These are phyloP conservation scores for Polysphondylium violaceum DNA, from an alignment of 78 protist species.

Conservation along the genomic window DNA sequence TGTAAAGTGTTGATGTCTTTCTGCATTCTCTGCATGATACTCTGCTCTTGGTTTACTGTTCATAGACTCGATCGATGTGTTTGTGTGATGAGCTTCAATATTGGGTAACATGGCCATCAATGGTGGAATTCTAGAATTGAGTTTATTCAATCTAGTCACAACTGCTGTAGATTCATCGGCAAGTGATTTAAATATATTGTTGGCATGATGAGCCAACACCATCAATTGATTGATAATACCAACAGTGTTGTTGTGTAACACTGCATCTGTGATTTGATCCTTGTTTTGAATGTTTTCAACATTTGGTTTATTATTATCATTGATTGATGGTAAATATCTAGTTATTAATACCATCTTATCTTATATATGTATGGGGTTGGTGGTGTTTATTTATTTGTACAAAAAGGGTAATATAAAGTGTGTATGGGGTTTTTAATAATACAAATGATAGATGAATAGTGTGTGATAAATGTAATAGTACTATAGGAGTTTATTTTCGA, in stretches of 20 bases:
- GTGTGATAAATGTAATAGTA: too few relatives aligned
- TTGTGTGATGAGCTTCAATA: slow-evolving; percentile 30
- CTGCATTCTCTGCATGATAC: slow-evolving; percentile 60
- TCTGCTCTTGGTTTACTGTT: slow-evolving; percentile 69
- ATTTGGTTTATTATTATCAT: slow-evolving; percentile 37
- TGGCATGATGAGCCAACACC: slow-evolving; percentile 49
- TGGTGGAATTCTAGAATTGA: slow-evolving; percentile 37
- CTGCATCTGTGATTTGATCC: slow-evolving; percentile 65
- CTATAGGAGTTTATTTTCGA: too few relatives aligned
- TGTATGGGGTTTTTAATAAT: too few relatives aligned
- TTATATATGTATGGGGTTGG: too few relatives aligned
- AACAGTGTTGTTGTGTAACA: slow-evolving; percentile 48
- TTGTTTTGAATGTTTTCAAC: slow-evolving; percentile 7
- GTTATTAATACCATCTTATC: slow-evolving; percentile 61
- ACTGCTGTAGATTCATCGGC: slow-evolving; percentile 23
- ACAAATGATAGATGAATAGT: too few relatives aligned
- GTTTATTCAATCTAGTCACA: slow-evolving; percentile 7
- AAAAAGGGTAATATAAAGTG: too few relatives aligned
- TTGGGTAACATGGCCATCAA: slow-evolving; percentile 8
- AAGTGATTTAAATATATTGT: slow-evolving; percentile 36
- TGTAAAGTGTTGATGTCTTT: slow-evolving; percentile 47
- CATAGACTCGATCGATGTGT: slow-evolving; percentile 36
- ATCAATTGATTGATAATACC: slow-evolving; percentile 62
- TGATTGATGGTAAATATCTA: slow-evolving; percentile 64
- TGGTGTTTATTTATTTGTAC: too few relatives aligned